Conservation (phyloP, 192 early-diverging fungal species). For the Lobosporangium transversale region DNA sequence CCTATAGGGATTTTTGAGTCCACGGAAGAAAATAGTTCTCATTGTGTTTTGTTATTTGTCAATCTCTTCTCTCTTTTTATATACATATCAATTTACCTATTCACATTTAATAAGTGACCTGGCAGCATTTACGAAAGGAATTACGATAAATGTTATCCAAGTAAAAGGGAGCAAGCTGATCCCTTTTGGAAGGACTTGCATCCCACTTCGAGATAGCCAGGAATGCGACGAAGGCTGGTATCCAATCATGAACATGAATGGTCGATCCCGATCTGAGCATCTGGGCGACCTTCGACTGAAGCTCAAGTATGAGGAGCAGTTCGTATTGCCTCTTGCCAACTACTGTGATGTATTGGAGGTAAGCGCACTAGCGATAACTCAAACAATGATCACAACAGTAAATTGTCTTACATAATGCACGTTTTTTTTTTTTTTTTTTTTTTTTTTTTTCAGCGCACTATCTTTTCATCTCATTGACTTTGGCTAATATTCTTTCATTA, state of each 20-base stretch:
- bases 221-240: conserved; percentile 48
- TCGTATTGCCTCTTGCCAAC: conserved; percentile 46
- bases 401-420: too few species aligned
- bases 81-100: too few species aligned
- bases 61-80: too few species aligned
- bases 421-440: too few species aligned
- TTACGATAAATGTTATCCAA: conserved; percentile 45
- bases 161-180: conserved; percentile 35
- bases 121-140: conserved; percentile 30
- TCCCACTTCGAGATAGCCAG: conserved; percentile 25
- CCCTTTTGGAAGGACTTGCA: conserved; percentile 28
- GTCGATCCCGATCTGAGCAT: conserved; percentile 33
- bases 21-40: too few species aligned
- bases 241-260: conserved; percentile 32
- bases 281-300: conserved; percentile 53
- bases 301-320: conserved; percentile 52
- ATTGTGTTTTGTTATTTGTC: too few species aligned
- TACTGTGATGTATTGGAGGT: conserved; percentile 55
- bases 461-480: too few species aligned
- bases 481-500: not conserved
- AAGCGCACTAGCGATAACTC: too few species aligned
- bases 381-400: too few species aligned
- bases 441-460: too few species aligned
- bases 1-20: too few species aligned
- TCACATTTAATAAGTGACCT: too few species aligned